Base-by-base conservation (phyloP, 2,329 filamentous ascomycete genomes). In the Aspergillus aculeatinus region DNA sequence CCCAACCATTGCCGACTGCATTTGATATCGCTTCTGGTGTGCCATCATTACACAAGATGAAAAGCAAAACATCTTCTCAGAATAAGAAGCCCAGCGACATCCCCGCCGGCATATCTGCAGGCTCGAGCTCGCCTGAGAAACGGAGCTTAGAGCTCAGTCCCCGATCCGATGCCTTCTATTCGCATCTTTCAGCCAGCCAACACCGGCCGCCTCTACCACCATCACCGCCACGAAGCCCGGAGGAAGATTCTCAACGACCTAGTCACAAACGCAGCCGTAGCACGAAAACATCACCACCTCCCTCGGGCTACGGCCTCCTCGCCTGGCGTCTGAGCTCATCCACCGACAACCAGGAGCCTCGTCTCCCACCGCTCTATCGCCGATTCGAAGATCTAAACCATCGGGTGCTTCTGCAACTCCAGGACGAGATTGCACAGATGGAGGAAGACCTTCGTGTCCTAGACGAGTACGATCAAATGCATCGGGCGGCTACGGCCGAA, bases 361-460 rank as follows among this genome's bases (percentile, higher is more conserved):
- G 59, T 33, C 68, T 75, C 12, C 70, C 74, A 3, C 91, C 91
- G 1, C 83, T 96, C 60, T 96, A 96, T 73, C 86, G 93, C 48
- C 88, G 88, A 59, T 97, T 97, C 69, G 88, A 91, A 71, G 83
- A 86, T 11, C 78, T 96, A 19, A 93, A 95, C 68, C 92, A 96
- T 72, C 87, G 93, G 2, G 78, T 96, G 2, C 79, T 97, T 2
- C 80, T 96, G 0, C 88, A 95, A 63, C 81, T 96, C 16, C 93
- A 96, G 74, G 92, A 96, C 70, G 91, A 96, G 72, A 85, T 96
- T 19, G 82, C 83, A 31, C 89, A 94, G 67, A 80, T 96, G 42
- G 92, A 96, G 74, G 88, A 92, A 68, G 87, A 93, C 59, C 82
- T 97, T 1, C 84, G 85, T 19, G 80, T 81, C 0, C 76, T 95